Percentiles rank a stretch among this genome's conserved stretches.
phyloP scores from a whole-genome alignment of 192 early-diverging fungal species.

The Umbelopsis isabellina region DNA sequence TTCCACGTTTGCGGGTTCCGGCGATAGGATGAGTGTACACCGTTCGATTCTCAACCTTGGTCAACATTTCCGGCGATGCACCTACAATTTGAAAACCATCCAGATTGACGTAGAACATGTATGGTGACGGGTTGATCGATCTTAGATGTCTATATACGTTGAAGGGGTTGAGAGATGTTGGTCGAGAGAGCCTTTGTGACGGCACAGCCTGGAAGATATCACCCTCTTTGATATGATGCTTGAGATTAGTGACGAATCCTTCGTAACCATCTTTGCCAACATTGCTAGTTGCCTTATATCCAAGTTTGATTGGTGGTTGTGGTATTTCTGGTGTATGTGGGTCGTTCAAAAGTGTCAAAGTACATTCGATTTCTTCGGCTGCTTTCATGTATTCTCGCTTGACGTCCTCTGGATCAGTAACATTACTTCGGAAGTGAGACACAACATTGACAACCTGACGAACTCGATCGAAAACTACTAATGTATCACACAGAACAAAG shows the following conservation, averaged over 20 bases:
- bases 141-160: conserved; percentile 97
- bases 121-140: conserved; percentile 97
- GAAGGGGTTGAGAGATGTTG: conserved; percentile 93
- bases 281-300: conserved; percentile 79
- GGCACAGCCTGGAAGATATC: conserved; percentile 99
- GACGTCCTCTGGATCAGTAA: conserved; percentile 56
- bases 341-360: conserved; percentile 68
- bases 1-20: conserved; percentile 92
- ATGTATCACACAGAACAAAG: conserved; percentile 93
- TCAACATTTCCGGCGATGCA: conserved; percentile 97
- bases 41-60: conserved; percentile 80
- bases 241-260: conserved; percentile 83
- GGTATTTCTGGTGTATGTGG: conserved; percentile 77
- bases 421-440: conserved; percentile 79
- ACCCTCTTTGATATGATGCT: conserved; percentile 91
- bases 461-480: conserved; percentile 96
- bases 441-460: conserved; percentile 91
- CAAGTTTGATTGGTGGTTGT: conserved; percentile 73
- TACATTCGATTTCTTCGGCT: conserved; percentile 65
- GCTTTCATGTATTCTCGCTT: conserved; percentile 72
- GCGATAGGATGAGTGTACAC: conserved; percentile 98
- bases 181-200: conserved; percentile 85
- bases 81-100: conserved; percentile 94
- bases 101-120: conserved; percentile 99
- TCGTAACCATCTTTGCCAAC: conserved; percentile 92